These are phyloP conservation scores for Starmerella tilneyi DNA, from an alignment of 805 yeast species.

Conservation along the genomic window DNA sequence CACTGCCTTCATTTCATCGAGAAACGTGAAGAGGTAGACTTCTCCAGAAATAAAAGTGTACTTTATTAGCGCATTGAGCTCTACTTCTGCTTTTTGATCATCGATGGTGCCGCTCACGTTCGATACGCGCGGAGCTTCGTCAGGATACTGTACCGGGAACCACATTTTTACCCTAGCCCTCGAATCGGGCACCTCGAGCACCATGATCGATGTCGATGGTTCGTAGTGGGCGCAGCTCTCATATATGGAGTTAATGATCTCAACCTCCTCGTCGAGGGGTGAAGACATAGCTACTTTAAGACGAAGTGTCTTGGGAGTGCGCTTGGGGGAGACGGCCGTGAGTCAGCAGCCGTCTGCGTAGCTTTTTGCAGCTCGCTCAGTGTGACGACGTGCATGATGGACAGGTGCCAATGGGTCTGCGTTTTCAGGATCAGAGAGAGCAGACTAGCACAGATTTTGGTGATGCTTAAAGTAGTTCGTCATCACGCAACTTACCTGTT, in stretches of 20 bases:
- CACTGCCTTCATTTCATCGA: constrained; percentile 37
- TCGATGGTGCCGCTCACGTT: constrained; percentile 39
- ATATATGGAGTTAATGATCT: constrained; percentile 78
- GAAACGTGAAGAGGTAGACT: constrained; percentile 71
- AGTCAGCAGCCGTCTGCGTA: too few species aligned
- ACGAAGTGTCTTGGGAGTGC: too few species aligned
- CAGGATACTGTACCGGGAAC: constrained; percentile 66
- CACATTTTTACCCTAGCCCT: constrained; percentile 53
- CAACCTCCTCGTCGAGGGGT: constrained; percentile 52
- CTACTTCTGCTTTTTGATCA: constrained; percentile 40
- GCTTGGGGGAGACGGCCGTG: too few species aligned
- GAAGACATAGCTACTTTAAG: constrained; percentile 3
- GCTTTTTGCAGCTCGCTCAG: too few species aligned
- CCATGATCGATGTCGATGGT: constrained; percentile 2
- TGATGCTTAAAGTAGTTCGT: too few species aligned
- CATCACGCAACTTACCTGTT: too few species aligned
- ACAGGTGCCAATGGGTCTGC: too few species aligned
- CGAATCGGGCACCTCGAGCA: constrained; percentile 43
- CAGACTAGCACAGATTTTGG: too few species aligned
- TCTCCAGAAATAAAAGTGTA: constrained; percentile 47
- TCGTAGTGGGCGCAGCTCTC: constrained; percentile 44
- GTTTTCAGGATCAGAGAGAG: too few species aligned
- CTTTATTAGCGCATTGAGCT: constrained; percentile 44
- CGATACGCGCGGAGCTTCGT: constrained; percentile 50
- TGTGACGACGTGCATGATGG: too few species aligned